phyloP scores from a whole-genome alignment of 2,329 filamentous ascomycete species.

The Alternaria brassicicola region DNA sequence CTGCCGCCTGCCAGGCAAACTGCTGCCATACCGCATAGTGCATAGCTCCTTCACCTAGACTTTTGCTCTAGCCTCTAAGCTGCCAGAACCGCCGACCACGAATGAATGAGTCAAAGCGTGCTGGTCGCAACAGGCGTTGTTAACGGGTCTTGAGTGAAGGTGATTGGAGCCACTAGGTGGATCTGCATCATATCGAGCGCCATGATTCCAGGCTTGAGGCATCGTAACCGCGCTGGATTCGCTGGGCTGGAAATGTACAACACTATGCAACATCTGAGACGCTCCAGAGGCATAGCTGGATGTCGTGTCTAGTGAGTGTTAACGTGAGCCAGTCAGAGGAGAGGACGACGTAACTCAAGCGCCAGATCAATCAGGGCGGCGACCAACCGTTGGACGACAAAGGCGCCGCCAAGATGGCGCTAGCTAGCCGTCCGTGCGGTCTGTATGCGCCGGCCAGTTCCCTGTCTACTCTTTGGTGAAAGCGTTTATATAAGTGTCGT shows the following conservation, averaged over 20 bases:
- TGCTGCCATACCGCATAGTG: conserved; percentile 34
- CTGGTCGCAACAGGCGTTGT: conserved; percentile 34
- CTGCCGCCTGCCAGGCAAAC: conserved; percentile 27
- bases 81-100: conserved; percentile 33
- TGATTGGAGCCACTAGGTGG: conserved; percentile 44
- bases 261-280: conserved; percentile 45
- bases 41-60: conserved; percentile 32
- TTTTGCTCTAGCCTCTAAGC: conserved; percentile 29
- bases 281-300: conserved; percentile 39
- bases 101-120: conserved; percentile 30
- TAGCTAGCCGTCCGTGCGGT: conserved; percentile 12
- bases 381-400: conserved; percentile 29
- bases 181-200: conserved; percentile 42
- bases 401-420: conserved; percentile 13
- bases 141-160: conserved; percentile 21
- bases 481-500: not conserved
- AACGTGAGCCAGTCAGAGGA: conserved; percentile 36
- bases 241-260: conserved; percentile 43
- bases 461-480: not conserved
- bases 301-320: conserved; percentile 37
- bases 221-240: conserved; percentile 48
- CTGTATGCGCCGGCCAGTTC: conserved; percentile 15
- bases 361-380: conserved; percentile 26
- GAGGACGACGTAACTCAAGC: conserved; percentile 28
- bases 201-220: conserved; percentile 37